phyloP scores from a whole-genome alignment of 2,329 filamentous ascomycete genomes.

The Xylariales sp. region DNA sequence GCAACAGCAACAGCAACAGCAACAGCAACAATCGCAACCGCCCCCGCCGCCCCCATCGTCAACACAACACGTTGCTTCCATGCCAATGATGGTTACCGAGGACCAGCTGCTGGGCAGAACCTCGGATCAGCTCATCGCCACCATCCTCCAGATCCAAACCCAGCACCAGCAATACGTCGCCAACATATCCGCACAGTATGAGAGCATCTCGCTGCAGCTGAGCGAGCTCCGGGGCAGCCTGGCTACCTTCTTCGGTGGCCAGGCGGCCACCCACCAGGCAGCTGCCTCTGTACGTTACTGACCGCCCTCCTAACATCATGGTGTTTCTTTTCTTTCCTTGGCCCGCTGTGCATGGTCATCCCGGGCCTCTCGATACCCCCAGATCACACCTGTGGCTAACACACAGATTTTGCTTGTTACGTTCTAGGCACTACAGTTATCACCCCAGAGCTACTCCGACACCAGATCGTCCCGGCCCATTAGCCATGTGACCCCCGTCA shows the following conservation, averaged over 20 bases:
- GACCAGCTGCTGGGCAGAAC: conserved; percentile 26
- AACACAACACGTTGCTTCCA: not conserved
- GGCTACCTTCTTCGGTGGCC: conserved; percentile 13
- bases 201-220: conserved; percentile 27
- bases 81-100: conserved; percentile 20
- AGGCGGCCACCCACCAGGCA: conserved; percentile 24
- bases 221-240: conserved; percentile 27
- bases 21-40: too few relatives aligned
- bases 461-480: conserved; percentile 1
- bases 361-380: not conserved
- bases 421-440: conserved; percentile 6
- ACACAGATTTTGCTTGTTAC: too few relatives aligned
- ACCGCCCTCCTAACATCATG: too few relatives aligned
- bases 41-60: too few relatives aligned
- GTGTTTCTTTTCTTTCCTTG: not conserved
- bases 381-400: not conserved
- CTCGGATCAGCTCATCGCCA: conserved; percentile 28
- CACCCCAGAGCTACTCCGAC: conserved; percentile 2
- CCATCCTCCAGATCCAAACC: conserved; percentile 28
- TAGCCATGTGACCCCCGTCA: not conserved
- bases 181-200: conserved; percentile 27
- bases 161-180: conserved; percentile 28
- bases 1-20: too few relatives aligned
- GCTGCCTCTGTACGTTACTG: conserved; percentile 27
- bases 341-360: not conserved